Conservation (phyloP, 306 rosid species). For the Fagus sylvatica region DNA sequence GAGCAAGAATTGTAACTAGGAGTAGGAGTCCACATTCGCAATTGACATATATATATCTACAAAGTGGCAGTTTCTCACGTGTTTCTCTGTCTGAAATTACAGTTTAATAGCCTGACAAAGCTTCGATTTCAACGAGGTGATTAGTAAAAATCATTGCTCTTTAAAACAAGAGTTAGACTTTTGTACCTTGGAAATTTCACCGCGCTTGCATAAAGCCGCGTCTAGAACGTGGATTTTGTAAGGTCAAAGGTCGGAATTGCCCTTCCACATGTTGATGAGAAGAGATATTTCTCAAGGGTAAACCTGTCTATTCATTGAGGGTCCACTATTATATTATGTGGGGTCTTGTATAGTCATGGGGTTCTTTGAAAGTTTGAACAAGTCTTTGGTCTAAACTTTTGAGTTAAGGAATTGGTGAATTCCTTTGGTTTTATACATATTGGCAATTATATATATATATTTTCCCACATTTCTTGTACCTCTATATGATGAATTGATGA, state of each 20-base stretch:
- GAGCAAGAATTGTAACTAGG: not conserved
- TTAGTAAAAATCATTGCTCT: too few species aligned
- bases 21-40: not conserved
- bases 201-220: not conserved
- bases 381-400: not conserved
- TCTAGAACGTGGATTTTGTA: not conserved
- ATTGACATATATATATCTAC: not conserved
- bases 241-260: not conserved
- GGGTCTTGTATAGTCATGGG: not conserved
- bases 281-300: not conserved
- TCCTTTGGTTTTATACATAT: not conserved
- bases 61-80: not conserved
- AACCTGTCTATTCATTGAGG: not conserved
- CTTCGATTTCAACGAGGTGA: too few species aligned
- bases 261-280: not conserved
- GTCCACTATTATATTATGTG: not conserved
- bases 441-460: too few species aligned
- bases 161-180: not conserved
- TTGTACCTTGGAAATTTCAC: not conserved
- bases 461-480: too few species aligned
- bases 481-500: too few species aligned
- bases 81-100: not conserved
- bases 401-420: not conserved
- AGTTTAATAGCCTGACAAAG: not conserved
- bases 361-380: not conserved